Evolutionary conservation across 108 stramenopile species (phyloP).

Genomic region (Cyclotella sp.): DNA sequence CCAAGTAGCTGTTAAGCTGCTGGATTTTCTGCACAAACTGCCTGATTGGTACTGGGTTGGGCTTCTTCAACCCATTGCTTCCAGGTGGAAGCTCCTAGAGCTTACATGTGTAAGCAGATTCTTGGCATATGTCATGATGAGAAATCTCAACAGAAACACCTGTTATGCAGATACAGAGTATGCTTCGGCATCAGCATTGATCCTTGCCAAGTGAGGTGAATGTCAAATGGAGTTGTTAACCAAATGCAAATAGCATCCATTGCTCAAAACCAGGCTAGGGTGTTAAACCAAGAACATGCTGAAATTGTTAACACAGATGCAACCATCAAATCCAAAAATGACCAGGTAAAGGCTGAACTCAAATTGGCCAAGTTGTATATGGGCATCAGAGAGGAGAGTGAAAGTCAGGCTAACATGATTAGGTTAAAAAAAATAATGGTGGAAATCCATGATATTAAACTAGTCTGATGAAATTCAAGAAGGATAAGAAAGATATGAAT

Average conservation of each 20-base stretch:
- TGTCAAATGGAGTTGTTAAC: not conserved
- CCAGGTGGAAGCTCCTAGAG: too few species aligned
- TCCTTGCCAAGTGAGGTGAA: not conserved
- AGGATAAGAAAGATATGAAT: not conserved
- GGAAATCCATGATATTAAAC: not conserved
- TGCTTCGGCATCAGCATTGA: too few species aligned
- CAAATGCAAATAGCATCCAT: not conserved
- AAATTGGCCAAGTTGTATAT: constrained; percentile 5
- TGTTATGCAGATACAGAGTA: too few species aligned
- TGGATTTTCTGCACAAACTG: too few species aligned
- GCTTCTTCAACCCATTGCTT: too few species aligned
- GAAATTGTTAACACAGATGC: not conserved
- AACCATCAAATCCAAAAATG: not conserved
- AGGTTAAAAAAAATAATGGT: not conserved
- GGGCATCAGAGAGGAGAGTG: not conserved
- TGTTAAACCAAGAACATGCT: not conserved
- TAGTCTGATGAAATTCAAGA: not conserved
- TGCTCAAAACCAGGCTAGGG: not conserved
- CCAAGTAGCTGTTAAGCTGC: too few species aligned
- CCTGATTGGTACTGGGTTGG: too few species aligned
- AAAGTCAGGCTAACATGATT: not conserved
- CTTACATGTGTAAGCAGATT: too few species aligned
- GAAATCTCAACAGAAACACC: too few species aligned
- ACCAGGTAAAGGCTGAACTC: not conserved
- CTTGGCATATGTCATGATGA: too few species aligned